Evolutionary conservation across 1,139 yeast species (phyloP).

Genomic region (Yamadazyma diddensiae): DNA sequence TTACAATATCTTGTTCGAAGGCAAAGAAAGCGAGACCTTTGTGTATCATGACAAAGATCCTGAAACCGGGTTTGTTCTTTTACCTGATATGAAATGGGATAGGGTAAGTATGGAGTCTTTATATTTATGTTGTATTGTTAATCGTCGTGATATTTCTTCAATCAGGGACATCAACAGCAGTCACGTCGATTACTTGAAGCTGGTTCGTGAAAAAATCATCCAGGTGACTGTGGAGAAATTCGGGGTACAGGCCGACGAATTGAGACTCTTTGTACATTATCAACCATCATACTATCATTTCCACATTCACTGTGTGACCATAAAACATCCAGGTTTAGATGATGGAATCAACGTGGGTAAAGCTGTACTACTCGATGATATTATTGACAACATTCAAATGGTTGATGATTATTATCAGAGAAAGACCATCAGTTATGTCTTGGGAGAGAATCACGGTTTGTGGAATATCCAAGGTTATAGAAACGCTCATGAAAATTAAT

Average conservation of each 20-base stretch:
- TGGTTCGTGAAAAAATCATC: slow-evolving; percentile 43
- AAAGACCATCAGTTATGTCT: slow-evolving; percentile 48
- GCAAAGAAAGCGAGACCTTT: slow-evolving; percentile 81
- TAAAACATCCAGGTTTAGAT: slow-evolving; percentile 70
- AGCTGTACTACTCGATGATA: slow-evolving; percentile 77
- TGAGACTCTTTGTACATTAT: slow-evolving; percentile 80
- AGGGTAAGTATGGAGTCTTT: slow-evolving; percentile 63
- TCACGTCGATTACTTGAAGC: slow-evolving; percentile 58
- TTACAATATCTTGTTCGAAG: slow-evolving; percentile 73
- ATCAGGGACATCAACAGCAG: slow-evolving; percentile 66
- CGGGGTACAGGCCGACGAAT: slow-evolving; percentile 38
- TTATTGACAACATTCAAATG: slow-evolving; percentile 64
- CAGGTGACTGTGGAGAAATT: slow-evolving; percentile 47
- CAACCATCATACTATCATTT: slow-evolving; percentile 96
- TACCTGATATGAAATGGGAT: slow-evolving; percentile 95
- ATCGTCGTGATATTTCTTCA: slow-evolving; percentile 66
- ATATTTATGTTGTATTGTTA: slow-evolving; percentile 77
- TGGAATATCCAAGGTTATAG: slow-evolving; percentile 48
- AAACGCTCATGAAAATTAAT: slow-evolving; percentile 1
- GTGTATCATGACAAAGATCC: slow-evolving; percentile 60
- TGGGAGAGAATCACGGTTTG: slow-evolving; percentile 78
- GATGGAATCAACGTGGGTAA: slow-evolving; percentile 74
- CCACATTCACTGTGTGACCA: slow-evolving; percentile 87
- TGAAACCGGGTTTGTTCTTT: slow-evolving; percentile 53
- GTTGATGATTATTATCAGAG: slow-evolving; percentile 45